phyloP scores from a whole-genome alignment of 2,329 filamentous ascomycete genomes.

The Botryotinia globosa region DNA sequence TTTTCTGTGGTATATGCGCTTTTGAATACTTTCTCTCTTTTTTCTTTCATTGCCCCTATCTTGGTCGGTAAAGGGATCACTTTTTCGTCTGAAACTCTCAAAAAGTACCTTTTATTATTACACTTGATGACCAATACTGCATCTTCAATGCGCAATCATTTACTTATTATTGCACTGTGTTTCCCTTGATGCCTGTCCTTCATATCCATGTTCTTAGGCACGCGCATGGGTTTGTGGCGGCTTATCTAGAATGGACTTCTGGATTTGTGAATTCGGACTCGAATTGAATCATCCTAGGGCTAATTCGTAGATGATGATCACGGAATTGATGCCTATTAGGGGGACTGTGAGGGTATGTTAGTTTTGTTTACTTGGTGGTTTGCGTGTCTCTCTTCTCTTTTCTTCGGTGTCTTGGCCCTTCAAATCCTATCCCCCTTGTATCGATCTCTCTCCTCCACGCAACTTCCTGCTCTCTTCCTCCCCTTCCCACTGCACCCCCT shows the following conservation, averaged over 20 bases:
- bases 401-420: background rate
- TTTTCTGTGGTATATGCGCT: background rate
- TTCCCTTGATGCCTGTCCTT: background rate
- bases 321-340: constrained; percentile 75
- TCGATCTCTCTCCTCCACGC: background rate
- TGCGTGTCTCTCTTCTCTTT: background rate
- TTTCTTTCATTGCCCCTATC: background rate
- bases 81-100: background rate
- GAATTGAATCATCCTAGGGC: constrained; percentile 58
- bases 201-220: background rate
- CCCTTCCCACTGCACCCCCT: background rate
- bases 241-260: background rate
- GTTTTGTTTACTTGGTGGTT: background rate
- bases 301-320: constrained; percentile 81
- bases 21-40: background rate
- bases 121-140: background rate
- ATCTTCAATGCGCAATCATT: background rate
- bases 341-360: constrained; percentile 58
- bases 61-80: background rate
- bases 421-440: background rate
- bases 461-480: background rate
- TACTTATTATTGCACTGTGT: background rate
- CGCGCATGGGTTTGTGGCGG: background rate
- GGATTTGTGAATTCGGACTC: background rate
- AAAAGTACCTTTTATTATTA: background rate